Base-by-base conservation (phyloP, 1,284 basidiomycete genomes). In the Butyriboletus regius region DNA sequence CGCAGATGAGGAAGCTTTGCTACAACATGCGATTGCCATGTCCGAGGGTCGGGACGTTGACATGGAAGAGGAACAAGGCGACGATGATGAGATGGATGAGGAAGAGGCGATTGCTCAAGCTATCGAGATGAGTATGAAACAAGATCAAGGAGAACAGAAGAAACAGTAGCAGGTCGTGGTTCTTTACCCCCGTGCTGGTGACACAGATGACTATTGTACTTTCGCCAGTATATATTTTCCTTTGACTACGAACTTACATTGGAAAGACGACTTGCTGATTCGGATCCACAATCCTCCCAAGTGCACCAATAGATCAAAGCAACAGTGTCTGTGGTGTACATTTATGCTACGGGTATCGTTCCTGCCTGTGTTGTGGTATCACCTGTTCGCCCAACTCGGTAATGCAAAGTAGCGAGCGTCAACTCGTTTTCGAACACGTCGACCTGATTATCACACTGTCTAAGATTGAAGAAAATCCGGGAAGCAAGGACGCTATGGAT, bases 1-100 rank as follows among this genome's bases (percentile, higher is more conserved):
- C n/a, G 74, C 75, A 48, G 81, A 88, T 40, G 83, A 91, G 44
- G 81, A 82, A 15, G 78, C 78, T 5, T 69, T 87, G 62, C 72
- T 87, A 18, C 76, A 78, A 57, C 75, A 79, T 59, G 85, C 85
- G 24, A 63, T 87, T 29, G 78, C 77, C 32, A 64, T 83, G 74
- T 78, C 82, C 1, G 64, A 73, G 43, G 65, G 66, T 35, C 69
- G 70, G 51, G 76, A 76, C 32, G 73, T 76, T 28, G 67, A 70
- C 5, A 70, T 66, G 46, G 53, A 31, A 46, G 69, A 68, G 5
- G 70, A 68, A 7, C 68, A 66, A 7, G 72, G 64, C 2, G 69
- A 67, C 0, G 73, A 74, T 2, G 72, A 74, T 5, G 74, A 75
- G 15, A 73, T 75, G 48, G 77, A 76, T 48, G 77, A 80, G 54